A percentile compares a stretch with the other conserved stretches of the same genome.
Conservation (phyloP, 2,329 filamentous ascomycete species). For the Thelonectria blattea region DNA sequence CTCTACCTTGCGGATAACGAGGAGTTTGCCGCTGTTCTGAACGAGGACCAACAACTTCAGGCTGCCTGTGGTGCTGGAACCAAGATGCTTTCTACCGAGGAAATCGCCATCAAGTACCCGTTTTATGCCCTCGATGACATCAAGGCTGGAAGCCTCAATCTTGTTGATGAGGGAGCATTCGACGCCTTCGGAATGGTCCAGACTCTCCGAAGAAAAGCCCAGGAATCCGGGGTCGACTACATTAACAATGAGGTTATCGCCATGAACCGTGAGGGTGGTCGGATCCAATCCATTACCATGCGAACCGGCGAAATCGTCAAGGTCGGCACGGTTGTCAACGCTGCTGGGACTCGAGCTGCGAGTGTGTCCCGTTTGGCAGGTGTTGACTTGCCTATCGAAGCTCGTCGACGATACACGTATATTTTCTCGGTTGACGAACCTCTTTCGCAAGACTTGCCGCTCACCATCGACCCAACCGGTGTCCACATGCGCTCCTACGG, state of each 20-base stretch:
- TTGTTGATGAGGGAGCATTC: constrained; percentile 19
- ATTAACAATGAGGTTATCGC: constrained; percentile 18
- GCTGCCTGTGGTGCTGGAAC: constrained; percentile 13
- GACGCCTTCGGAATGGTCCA: constrained; percentile 18
- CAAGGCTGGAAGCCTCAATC: constrained; percentile 15
- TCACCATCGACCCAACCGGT: constrained; percentile 19
- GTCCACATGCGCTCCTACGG: constrained; percentile 22
- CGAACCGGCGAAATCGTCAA: constrained; percentile 10
- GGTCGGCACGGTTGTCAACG: background rate
- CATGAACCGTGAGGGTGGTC: background rate
- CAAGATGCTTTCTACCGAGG: constrained; percentile 7
- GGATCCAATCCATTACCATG: constrained; percentile 2
- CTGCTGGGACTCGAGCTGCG: constrained; percentile 15
- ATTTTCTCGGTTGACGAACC: constrained; percentile 22
- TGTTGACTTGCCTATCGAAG: constrained; percentile 18
- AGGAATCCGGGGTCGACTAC: constrained; percentile 8
- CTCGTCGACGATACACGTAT: constrained; percentile 17
- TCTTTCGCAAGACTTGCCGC: constrained; percentile 15
- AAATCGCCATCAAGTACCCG: constrained; percentile 15
- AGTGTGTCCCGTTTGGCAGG: constrained; percentile 5
- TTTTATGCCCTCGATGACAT: constrained; percentile 16
- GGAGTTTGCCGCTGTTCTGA: background rate
- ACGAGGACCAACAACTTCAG: constrained; percentile 18
- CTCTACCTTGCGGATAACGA: constrained; percentile 19
- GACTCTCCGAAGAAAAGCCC: constrained; percentile 5